Percentiles rank a stretch among this genome's conserved stretches.
These are phyloP conservation scores for Talaromyces marneffei DNA, from an alignment of 2,329 filamentous ascomycete species.

Conservation along the genomic window DNA sequence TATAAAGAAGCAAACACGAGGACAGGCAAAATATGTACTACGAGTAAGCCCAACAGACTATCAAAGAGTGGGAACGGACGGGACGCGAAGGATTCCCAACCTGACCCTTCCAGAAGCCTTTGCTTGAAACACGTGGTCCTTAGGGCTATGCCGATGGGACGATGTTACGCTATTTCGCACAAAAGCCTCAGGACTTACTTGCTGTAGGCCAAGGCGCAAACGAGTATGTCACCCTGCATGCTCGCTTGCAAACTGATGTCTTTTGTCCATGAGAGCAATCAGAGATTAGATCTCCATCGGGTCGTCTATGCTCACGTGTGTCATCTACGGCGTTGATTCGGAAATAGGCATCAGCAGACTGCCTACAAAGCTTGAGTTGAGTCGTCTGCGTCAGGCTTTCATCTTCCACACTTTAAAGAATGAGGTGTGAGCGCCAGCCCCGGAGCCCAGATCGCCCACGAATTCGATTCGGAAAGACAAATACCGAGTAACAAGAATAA, in stretches of 20 bases:
- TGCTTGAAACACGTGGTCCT: slow-evolving; percentile 2
- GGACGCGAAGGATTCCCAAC: neutral
- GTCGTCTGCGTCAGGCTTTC: neutral
- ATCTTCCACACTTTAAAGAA: neutral
- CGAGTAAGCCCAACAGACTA: neutral
- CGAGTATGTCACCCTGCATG: neutral
- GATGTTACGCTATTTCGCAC: neutral
- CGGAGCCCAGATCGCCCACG: neutral
- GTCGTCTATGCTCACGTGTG: neutral
- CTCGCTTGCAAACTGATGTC: neutral
- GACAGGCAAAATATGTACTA: neutral
- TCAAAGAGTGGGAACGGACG: neutral
- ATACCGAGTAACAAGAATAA: no score
- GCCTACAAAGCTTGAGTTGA: neutral
- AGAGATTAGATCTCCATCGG: neutral
- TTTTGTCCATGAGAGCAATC: neutral
- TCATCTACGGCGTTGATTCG: neutral
- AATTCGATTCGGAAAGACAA: neutral
- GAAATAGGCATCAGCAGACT: neutral
- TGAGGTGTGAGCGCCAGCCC: neutral
- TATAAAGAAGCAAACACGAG: neutral
- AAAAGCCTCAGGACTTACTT: neutral
- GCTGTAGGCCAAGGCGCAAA: neutral
- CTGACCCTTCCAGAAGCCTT: neutral
- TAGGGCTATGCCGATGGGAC: neutral